A percentile compares a stretch with the other conserved stretches of the same genome.
Evolutionary conservation across 768 basidiomycete genomes (phyloP).

Genomic region (Mycena polygramma): DNA sequence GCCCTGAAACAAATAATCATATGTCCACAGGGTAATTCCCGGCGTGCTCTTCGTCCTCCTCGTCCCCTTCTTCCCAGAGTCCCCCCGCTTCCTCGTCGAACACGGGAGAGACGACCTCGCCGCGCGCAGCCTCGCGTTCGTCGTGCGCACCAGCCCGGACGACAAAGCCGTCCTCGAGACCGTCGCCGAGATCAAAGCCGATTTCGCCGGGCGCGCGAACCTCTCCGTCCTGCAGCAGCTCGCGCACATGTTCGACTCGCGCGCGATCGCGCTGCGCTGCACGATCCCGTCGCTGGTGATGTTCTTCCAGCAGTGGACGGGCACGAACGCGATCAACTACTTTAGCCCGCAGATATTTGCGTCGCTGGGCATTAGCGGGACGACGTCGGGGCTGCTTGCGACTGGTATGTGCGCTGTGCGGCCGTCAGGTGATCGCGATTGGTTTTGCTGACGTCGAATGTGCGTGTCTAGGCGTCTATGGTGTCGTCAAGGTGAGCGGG

Average conservation of each 20-base stretch:
- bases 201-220: slow-evolving; percentile 48
- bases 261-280: slow-evolving; percentile 54
- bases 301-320: slow-evolving; percentile 65
- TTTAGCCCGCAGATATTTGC: slow-evolving; percentile 67
- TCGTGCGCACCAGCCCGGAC: slow-evolving; percentile 46
- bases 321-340: slow-evolving; percentile 70
- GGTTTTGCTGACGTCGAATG: background rate
- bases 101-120: slow-evolving; percentile 58
- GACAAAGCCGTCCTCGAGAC: slow-evolving; percentile 53
- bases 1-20: background rate
- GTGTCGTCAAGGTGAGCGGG: slow-evolving; percentile 50
- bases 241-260: slow-evolving; percentile 57
- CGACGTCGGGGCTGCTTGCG: slow-evolving; percentile 59
- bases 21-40: slow-evolving; percentile 55
- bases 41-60: slow-evolving; percentile 61
- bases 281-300: slow-evolving; percentile 60
- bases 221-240: slow-evolving; percentile 52
- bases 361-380: slow-evolving; percentile 60
- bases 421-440: slow-evolving; percentile 26
- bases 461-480: slow-evolving; percentile 46
- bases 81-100: slow-evolving; percentile 69
- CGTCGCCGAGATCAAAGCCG: slow-evolving; percentile 62
- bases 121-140: slow-evolving; percentile 55
- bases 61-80: slow-evolving; percentile 66
- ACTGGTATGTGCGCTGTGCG: slow-evolving; percentile 51